Conservation (phyloP, 441 rosid genomes). For the Theobroma grandiflorum region DNA sequence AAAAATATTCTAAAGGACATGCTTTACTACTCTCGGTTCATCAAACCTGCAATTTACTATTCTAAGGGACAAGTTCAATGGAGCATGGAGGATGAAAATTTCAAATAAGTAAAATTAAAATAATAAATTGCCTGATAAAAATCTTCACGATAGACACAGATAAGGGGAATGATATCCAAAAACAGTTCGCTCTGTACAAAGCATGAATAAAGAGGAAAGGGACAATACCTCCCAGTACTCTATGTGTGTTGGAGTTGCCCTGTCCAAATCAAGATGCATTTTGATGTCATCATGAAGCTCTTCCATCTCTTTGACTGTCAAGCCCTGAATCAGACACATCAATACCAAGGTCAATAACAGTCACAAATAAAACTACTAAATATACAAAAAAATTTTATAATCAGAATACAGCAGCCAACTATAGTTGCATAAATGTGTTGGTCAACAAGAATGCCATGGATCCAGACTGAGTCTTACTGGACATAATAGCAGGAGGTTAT, state of each 20-base stretch:
- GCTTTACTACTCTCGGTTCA: not conserved
- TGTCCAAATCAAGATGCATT: conserved; percentile 93
- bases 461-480: too few species aligned
- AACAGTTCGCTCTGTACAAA: not conserved
- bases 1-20: not conserved
- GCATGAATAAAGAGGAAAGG: not conserved
- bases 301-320: conserved; percentile 90
- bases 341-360: conserved; percentile 22
- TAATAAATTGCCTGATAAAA: not conserved
- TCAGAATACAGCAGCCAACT: not conserved
- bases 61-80: not conserved
- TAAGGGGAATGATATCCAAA: not conserved
- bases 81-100: too few species aligned
- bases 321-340: conserved; percentile 62
- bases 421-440: not conserved
- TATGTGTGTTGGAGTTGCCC: conserved; percentile 70
- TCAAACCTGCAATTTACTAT: not conserved
- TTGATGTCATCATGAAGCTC: conserved; percentile 93
- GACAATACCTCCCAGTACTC: conserved; percentile 88
- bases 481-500: too few species aligned
- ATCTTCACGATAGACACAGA: not conserved
- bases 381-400: not conserved
- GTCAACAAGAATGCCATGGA: too few species aligned
- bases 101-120: too few species aligned
- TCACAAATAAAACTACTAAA: not conserved